A percentile compares a stretch with the other conserved stretches of the same genome.
Evolutionary conservation across 148 eudicot genomes (phyloP).

Genomic region (Linanthus parryae): DNA sequence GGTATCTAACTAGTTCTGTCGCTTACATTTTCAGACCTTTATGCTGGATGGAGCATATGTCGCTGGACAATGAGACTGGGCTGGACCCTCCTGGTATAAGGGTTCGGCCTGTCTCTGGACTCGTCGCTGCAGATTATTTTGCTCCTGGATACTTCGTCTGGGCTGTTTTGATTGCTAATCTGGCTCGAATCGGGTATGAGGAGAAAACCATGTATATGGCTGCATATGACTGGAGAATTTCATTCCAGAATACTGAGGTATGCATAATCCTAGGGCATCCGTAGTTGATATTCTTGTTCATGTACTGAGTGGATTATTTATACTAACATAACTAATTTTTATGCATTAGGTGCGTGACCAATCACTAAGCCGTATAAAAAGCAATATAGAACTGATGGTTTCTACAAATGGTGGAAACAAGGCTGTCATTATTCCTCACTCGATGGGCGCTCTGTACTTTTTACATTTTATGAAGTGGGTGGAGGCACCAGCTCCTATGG

Average conservation of each 20-base stretch:
- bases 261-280: background rate
- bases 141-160: constrained; percentile 92
- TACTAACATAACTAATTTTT: constrained; percentile 2
- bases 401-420: constrained; percentile 84
- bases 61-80: constrained; percentile 85
- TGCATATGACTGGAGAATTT: constrained; percentile 89
- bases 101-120: constrained; percentile 83
- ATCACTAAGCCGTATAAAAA: constrained; percentile 77
- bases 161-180: constrained; percentile 87
- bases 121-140: constrained; percentile 94
- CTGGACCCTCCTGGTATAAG: constrained; percentile 72
- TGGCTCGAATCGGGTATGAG: constrained; percentile 88
- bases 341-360: constrained; percentile 79
- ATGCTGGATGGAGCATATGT: constrained; percentile 97
- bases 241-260: constrained; percentile 94
- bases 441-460: constrained; percentile 94
- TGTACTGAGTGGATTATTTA: background rate
- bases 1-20: background rate
- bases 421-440: constrained; percentile 93
- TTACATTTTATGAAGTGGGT: constrained; percentile 99
- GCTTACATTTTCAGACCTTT: constrained; percentile 49
- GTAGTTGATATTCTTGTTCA: background rate
- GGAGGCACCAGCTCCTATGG: constrained; percentile 98
- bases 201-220: constrained; percentile 98
- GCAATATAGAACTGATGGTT: constrained; percentile 90